phyloP scores from a whole-genome alignment of 2,329 filamentous ascomycete species.

The Immersiporthe knoxdaviesiana region DNA sequence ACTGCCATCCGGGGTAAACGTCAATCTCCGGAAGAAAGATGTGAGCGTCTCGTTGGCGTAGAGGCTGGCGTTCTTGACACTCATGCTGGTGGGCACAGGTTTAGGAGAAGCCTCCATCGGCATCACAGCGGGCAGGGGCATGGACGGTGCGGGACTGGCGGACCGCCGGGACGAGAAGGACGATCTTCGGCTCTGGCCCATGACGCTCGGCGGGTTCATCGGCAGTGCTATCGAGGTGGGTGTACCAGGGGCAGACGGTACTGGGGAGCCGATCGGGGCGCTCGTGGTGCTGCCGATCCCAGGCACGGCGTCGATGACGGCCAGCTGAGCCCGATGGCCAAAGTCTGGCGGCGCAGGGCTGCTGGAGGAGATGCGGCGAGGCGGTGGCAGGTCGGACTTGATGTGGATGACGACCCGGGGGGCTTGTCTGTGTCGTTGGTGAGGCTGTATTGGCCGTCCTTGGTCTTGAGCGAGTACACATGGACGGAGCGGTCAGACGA shows the following conservation, averaged over 20 bases:
- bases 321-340: constrained; percentile 66
- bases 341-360: constrained; percentile 91
- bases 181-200: constrained; percentile 91
- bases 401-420: constrained; percentile 78
- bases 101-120: constrained; percentile 89
- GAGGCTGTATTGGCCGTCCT: constrained; percentile 92
- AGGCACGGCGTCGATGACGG: constrained; percentile 54
- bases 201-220: constrained; percentile 91
- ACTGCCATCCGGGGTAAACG: constrained; percentile 94
- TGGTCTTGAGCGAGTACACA: constrained; percentile 94
- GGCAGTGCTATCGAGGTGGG: constrained; percentile 86
- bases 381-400: constrained; percentile 82
- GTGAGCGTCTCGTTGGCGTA: constrained; percentile 97
- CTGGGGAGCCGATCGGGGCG: constrained; percentile 75
- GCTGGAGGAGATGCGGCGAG: constrained; percentile 84
- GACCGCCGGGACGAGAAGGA: constrained; percentile 90
- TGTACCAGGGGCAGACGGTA: constrained; percentile 89
- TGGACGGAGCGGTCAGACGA: constrained; percentile 98
- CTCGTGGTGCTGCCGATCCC: constrained; percentile 33
- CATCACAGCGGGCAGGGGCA: constrained; percentile 94
- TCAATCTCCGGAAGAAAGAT: constrained; percentile 92
- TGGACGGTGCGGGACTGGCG: constrained; percentile 87
- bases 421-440: constrained; percentile 64
- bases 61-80: constrained; percentile 80
- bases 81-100: constrained; percentile 61